These are phyloP conservation scores for Pyronema omphalodes DNA, from an alignment of 495 filamentous ascomycete genomes.

Conservation along the genomic window DNA sequence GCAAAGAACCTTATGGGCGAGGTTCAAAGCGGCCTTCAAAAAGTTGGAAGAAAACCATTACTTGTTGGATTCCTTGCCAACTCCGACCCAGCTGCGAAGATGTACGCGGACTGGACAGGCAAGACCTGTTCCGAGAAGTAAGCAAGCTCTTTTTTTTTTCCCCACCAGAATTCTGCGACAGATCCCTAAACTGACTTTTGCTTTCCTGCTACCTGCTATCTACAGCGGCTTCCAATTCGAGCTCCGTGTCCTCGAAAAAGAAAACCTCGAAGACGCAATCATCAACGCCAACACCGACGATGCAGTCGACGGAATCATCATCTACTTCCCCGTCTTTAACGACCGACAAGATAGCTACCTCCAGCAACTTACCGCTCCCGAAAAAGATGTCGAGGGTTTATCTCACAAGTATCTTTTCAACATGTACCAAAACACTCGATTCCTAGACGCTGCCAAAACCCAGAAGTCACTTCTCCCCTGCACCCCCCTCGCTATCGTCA, in stretches of 20 bases:
- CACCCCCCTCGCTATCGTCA: slow-evolving; percentile 86
- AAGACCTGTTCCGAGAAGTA: slow-evolving; percentile 92
- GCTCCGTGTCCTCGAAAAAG: slow-evolving; percentile 62
- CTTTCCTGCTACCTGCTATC: not conserved
- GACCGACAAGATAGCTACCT: slow-evolving; percentile 76
- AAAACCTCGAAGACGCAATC: slow-evolving; percentile 72
- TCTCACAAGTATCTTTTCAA: slow-evolving; percentile 91
- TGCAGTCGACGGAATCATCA: slow-evolving; percentile 75
- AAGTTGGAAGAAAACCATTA: slow-evolving; percentile 46
- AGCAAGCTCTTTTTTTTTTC: too few species aligned
- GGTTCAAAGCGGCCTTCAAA: slow-evolving; percentile 50
- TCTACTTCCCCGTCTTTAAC: slow-evolving; percentile 95
- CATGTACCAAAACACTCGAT: slow-evolving; percentile 97
- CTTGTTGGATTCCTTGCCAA: slow-evolving; percentile 87
- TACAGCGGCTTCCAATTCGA: slow-evolving; percentile 73
- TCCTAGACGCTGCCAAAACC: slow-evolving; percentile 59
- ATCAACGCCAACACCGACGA: slow-evolving; percentile 62
- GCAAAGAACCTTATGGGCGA: slow-evolving; percentile 58
- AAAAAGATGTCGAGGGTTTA: slow-evolving; percentile 91
- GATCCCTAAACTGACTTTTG: not conserved
- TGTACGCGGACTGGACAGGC: slow-evolving; percentile 94
- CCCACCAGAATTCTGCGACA: too few species aligned
- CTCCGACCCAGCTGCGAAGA: slow-evolving; percentile 67
- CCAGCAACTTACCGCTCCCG: slow-evolving; percentile 76
- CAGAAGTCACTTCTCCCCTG: slow-evolving; percentile 89